A percentile compares a stretch with the other conserved stretches of the same genome.
These are phyloP conservation scores for Talaromyces liani DNA, from an alignment of 495 filamentous ascomycete genomes.

Conservation along the genomic window DNA sequence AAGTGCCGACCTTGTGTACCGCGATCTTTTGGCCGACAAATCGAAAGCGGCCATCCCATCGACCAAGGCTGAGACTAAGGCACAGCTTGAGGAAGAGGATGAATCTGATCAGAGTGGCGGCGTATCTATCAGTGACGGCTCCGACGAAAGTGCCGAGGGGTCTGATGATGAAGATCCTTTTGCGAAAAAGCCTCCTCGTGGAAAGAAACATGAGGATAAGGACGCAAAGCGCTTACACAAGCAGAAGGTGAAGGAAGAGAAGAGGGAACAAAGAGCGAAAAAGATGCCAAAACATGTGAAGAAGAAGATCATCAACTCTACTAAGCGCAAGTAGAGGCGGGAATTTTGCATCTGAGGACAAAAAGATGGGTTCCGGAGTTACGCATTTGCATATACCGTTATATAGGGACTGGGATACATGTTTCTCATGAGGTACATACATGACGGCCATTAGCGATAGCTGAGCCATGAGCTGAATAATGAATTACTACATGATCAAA, in stretches of 20 bases:
- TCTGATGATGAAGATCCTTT: constrained; percentile 39
- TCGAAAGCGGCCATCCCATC: constrained; percentile 18
- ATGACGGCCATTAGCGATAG: neutral
- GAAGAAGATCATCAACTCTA: constrained; percentile 58
- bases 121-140: constrained; percentile 31
- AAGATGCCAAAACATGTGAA: constrained; percentile 96
- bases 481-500: neutral
- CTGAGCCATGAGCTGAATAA: neutral
- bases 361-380: neutral
- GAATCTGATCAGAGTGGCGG: constrained; percentile 44
- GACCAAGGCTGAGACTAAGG: constrained; percentile 11
- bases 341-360: neutral
- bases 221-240: constrained; percentile 86
- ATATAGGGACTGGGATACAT: neutral
- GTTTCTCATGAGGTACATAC: neutral
- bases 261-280: constrained; percentile 79
- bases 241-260: constrained; percentile 85
- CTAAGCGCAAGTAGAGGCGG: constrained; percentile 16
- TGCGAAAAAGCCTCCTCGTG: constrained; percentile 63
- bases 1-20: constrained; percentile 70
- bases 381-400: neutral
- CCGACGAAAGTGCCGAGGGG: constrained; percentile 30
- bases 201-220: constrained; percentile 88
- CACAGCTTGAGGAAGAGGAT: constrained; percentile 27
- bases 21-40: constrained; percentile 67